These are phyloP conservation scores for Globisporangium cylindrosporum DNA, from an alignment of 352 stramenopile species.

Conservation along the genomic window DNA sequence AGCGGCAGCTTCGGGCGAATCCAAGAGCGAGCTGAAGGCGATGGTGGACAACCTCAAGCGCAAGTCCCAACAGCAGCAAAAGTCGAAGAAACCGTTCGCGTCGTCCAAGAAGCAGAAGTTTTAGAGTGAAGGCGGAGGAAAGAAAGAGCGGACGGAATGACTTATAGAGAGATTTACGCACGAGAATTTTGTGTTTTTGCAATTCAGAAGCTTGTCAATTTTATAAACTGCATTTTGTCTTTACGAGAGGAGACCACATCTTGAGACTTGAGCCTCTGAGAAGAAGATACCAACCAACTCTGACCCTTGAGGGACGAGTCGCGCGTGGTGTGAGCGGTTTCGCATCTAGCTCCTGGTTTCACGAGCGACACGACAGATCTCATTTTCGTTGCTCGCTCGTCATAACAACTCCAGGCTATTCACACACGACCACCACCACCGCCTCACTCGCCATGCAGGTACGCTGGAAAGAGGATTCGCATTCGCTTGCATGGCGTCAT, in stretches of 20 bases:
- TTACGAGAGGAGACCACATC: not conserved
- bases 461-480: not conserved
- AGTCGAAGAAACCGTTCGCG: constrained; percentile 34
- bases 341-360: not conserved
- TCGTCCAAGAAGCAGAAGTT: constrained; percentile 45
- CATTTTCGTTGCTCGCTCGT: not conserved
- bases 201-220: not conserved
- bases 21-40: constrained; percentile 47
- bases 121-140: constrained; percentile 9
- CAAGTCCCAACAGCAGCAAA: constrained; percentile 57
- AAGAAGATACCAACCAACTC: not conserved
- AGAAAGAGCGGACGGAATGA: not conserved
- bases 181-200: not conserved
- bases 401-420: not conserved
- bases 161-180: not conserved
- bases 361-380: not conserved
- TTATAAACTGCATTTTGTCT: not conserved
- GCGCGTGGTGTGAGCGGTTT: not conserved
- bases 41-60: constrained; percentile 86
- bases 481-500: not conserved
- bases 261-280: not conserved
- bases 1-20: constrained; percentile 13
- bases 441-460: not conserved
- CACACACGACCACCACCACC: not conserved
- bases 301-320: constrained; percentile 3